Evolutionary conservation across 768 basidiomycete genomes (phyloP).

Genomic region (Chalciporus chontae): DNA sequence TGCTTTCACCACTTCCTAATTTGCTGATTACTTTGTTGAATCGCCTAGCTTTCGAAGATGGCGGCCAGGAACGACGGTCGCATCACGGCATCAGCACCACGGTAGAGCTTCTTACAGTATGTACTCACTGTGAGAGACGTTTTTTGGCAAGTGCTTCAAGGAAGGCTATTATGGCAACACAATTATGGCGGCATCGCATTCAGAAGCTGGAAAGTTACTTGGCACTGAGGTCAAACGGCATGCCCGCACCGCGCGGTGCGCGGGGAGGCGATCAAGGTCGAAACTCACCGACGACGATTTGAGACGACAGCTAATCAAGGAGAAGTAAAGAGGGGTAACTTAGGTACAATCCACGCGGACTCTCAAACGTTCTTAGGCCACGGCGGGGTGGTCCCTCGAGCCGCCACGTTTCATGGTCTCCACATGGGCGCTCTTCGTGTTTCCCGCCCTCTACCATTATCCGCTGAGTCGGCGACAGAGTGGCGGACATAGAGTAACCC

Average conservation of each 20-base stretch:
- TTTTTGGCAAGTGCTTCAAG: constrained; percentile 14
- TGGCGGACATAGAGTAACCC: not conserved
- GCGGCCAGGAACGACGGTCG: not conserved
- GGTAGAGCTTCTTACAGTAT: constrained; percentile 7
- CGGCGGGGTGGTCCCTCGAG: too few species aligned
- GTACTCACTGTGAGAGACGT: not conserved
- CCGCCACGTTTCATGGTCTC: not conserved
- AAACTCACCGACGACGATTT: not conserved
- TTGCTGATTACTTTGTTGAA: not conserved
- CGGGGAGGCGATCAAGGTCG: constrained; percentile 2
- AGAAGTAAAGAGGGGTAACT: not conserved
- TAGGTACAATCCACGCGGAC: not conserved
- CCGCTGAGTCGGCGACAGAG: not conserved
- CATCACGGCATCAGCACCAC: constrained; percentile 1
- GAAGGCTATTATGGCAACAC: constrained; percentile 19
- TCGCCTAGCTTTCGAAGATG: not conserved
- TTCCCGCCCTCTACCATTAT: not conserved
- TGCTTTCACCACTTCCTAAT: constrained; percentile 2
- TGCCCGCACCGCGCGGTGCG: too few species aligned
- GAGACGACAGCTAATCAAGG: not conserved
- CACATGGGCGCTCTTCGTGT: not conserved
- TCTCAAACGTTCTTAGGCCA: too few species aligned
- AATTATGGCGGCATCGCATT: constrained; percentile 26
- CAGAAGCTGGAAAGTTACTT: not conserved
- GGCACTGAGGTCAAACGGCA: constrained; percentile 5